Evolutionary conservation across 2,329 filamentous ascomycete species (phyloP).

Genomic region (Colletotrichum sp.): DNA sequence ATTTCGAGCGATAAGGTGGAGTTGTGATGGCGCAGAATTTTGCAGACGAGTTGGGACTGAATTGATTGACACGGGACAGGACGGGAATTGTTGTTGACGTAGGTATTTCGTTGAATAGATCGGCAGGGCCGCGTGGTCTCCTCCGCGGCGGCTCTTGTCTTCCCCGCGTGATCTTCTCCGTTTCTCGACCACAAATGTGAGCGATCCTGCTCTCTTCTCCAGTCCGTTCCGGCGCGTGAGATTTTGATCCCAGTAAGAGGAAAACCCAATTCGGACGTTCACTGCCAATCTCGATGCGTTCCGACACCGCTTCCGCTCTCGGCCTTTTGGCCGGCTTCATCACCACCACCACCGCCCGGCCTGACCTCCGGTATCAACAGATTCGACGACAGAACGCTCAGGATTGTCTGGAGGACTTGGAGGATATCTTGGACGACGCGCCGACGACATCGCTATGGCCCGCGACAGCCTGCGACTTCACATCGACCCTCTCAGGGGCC

Average conservation of each 20-base stretch:
- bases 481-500: constrained; percentile 11
- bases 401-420: constrained; percentile 9
- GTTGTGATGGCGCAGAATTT: constrained; percentile 5
- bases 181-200: constrained; percentile 1
- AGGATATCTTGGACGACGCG: constrained; percentile 10
- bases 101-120: neutral
- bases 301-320: neutral
- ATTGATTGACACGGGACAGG: neutral
- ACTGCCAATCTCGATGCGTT: neutral
- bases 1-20: neutral
- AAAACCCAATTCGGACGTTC: neutral
- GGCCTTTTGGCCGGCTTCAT: constrained; percentile 2
- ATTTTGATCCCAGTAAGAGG: neutral
- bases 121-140: neutral
- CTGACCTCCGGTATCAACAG: neutral
- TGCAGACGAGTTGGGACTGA: neutral
- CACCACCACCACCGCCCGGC: neutral
- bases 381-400: neutral
- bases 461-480: constrained; percentile 13
- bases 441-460: constrained; percentile 5
- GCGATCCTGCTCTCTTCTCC: neutral
- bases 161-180: neutral
- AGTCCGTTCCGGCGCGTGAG: neutral
- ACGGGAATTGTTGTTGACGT: neutral
- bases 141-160: neutral